A percentile compares a stretch with the other conserved stretches of the same genome.
Evolutionary conservation across 441 rosid genomes (phyloP).

Genomic region (Adansonia gregorii): DNA sequence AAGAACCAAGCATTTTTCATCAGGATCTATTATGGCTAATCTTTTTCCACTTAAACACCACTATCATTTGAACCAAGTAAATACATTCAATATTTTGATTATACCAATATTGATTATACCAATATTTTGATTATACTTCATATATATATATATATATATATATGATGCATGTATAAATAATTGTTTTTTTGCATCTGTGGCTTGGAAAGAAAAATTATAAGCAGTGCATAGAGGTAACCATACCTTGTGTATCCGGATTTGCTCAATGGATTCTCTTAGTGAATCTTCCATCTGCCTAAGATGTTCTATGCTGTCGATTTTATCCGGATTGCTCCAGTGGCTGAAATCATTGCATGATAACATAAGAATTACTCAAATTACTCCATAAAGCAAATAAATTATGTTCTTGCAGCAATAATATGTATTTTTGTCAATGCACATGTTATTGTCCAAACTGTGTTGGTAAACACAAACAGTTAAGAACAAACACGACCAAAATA

Average conservation of each 20-base stretch:
- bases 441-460: background rate
- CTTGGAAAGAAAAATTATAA: background rate
- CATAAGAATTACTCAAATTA: conserved; percentile 15
- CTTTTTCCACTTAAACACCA: background rate
- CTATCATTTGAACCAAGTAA: conserved; percentile 1
- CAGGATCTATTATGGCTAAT: conserved; percentile 10
- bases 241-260: conserved; percentile 63
- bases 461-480: background rate
- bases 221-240: background rate
- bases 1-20: conserved; percentile 16
- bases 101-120: no score
- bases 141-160: background rate
- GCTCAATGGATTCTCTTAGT: conserved; percentile 65
- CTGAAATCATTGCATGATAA: conserved; percentile 49
- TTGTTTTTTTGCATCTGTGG: background rate
- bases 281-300: conserved; percentile 78
- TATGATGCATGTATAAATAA: background rate
- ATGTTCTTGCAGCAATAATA: background rate
- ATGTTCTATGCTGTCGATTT: conserved; percentile 67
- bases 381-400: conserved; percentile 2
- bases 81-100: conserved; percentile 19
- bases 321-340: conserved; percentile 72
- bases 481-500: conserved; percentile 3
- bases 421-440: background rate
- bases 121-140: conserved; percentile 10